phyloP scores from a whole-genome alignment of 306 rosid genomes.

The Cucumis melo region DNA sequence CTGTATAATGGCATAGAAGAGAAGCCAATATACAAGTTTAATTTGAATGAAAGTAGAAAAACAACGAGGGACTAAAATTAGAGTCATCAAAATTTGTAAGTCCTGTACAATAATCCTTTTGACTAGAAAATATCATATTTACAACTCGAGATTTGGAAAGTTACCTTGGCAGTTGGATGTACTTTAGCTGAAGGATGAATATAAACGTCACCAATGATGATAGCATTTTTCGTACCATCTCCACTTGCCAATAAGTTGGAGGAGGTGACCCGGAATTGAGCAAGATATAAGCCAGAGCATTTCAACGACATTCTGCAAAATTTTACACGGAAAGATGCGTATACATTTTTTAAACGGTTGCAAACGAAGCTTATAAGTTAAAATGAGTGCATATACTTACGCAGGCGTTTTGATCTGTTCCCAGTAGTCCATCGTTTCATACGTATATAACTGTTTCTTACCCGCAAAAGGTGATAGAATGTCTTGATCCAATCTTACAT shows the following conservation, averaged over 20 bases:
- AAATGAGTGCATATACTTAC: slow-evolving; percentile 19
- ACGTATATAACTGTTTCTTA: slow-evolving; percentile 72
- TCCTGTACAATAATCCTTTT: neutral
- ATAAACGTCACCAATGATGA: slow-evolving; percentile 71
- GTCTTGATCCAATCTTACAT: slow-evolving; percentile 93
- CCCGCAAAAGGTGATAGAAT: slow-evolving; percentile 94
- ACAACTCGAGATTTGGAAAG: neutral
- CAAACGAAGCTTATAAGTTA: slow-evolving; percentile 2
- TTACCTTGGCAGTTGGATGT: slow-evolving; percentile 89
- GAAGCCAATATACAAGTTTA: neutral
- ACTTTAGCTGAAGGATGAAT: slow-evolving; percentile 93
- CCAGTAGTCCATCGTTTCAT: slow-evolving; percentile 83
- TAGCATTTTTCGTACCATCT: slow-evolving; percentile 53
- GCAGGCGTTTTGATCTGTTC: slow-evolving; percentile 98
- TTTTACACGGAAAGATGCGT: slow-evolving; percentile 6
- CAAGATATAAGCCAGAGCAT: slow-evolving; percentile 79
- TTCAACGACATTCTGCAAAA: slow-evolving; percentile 82
- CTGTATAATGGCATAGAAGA: slow-evolving; percentile 28
- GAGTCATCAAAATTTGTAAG: neutral
- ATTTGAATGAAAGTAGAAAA: neutral
- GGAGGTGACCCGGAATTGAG: slow-evolving; percentile 58
- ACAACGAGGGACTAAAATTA: neutral
- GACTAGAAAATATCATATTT: neutral
- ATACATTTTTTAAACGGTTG: neutral
- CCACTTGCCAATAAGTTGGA: slow-evolving; percentile 64